These are phyloP conservation scores for Calonectria pseudoreteaudii DNA, from an alignment of 2,329 filamentous ascomycete species.

Conservation along the genomic window DNA sequence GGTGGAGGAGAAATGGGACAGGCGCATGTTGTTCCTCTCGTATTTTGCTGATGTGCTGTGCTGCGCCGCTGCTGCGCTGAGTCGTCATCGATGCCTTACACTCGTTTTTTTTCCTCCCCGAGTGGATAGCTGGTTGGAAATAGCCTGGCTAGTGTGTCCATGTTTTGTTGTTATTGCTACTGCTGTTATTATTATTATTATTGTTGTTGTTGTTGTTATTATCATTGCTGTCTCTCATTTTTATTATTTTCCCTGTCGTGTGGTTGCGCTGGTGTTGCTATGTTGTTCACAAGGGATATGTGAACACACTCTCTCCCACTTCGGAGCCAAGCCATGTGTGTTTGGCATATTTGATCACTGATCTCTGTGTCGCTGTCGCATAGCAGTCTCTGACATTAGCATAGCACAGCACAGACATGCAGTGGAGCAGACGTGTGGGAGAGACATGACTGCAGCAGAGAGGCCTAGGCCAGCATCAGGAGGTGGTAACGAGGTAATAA, in stretches of 20 bases:
- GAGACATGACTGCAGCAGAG: neutral
- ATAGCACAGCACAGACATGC: conserved; percentile 21
- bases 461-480: conserved; percentile 9
- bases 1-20: conserved; percentile 12
- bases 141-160: neutral
- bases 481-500: conserved; percentile 21
- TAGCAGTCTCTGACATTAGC: conserved; percentile 18
- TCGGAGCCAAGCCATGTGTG: conserved; percentile 7
- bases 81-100: neutral
- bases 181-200: neutral
- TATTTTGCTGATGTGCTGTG: neutral
- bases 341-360: conserved; percentile 8
- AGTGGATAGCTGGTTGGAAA: neutral
- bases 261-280: neutral
- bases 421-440: conserved; percentile 18
- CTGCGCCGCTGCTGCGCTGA: conserved; percentile 10
- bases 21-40: conserved; percentile 7
- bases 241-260: neutral
- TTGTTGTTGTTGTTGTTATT: neutral
- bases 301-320: conserved; percentile 3
- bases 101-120: neutral
- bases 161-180: neutral
- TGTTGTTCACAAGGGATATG: neutral
- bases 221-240: neutral
- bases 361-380: conserved; percentile 1